Evolutionary conservation across 176 grass and related monocot species (phyloP).

Genomic region (Miscanthus lutarioriparius): DNA sequence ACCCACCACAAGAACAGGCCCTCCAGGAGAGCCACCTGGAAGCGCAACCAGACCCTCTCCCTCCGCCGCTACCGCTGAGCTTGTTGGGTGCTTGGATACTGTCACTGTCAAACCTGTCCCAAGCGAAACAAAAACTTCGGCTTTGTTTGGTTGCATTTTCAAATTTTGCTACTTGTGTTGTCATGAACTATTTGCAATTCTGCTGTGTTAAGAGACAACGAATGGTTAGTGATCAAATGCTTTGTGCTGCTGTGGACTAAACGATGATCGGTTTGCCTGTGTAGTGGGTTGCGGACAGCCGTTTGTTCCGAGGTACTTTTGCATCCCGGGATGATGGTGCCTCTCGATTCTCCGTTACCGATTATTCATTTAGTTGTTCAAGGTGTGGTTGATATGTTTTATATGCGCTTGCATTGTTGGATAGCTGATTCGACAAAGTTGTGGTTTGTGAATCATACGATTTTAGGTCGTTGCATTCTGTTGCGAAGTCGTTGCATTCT

Average conservation of each 20-base stretch:
- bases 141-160: constrained; percentile 34
- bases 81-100: not conserved
- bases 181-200: constrained; percentile 30
- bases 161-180: constrained; percentile 53
- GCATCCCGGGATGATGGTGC: not conserved
- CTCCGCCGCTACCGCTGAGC: constrained; percentile 82
- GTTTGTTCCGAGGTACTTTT: no score
- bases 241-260: not conserved
- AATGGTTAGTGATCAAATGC: constrained; percentile 1
- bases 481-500: no score
- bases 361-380: no score
- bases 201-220: not conserved
- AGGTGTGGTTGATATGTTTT: not conserved
- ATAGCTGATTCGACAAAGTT: not conserved
- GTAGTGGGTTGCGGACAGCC: no score
- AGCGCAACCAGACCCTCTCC: constrained; percentile 80
- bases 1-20: constrained; percentile 68
- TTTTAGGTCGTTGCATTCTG: no score
- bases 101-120: constrained; percentile 10
- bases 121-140: not conserved
- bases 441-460: no score
- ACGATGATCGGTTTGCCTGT: not conserved
- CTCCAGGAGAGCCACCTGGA: constrained; percentile 81
- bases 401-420: not conserved
- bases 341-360: no score